Percentiles rank a stretch among this genome's conserved stretches.
phyloP scores from a whole-genome alignment of 495 filamentous ascomycete species.

The Cercophora scortea region DNA sequence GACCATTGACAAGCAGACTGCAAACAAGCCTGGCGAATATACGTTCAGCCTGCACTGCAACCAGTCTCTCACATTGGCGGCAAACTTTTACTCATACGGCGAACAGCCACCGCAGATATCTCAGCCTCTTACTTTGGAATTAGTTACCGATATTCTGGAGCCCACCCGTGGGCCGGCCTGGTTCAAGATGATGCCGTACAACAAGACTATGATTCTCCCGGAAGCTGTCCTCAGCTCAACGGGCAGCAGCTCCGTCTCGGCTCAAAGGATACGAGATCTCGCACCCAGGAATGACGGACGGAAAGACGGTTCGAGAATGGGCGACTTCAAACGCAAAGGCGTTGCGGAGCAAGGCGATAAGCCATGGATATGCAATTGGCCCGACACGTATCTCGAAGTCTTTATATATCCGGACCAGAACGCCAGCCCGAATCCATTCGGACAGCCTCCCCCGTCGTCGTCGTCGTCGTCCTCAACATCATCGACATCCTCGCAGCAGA shows the following conservation, averaged over 20 bases:
- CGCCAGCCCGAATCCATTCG: constrained; percentile 19
- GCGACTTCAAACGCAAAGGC: constrained; percentile 38
- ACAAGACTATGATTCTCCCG: constrained; percentile 74
- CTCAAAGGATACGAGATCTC: constrained; percentile 1
- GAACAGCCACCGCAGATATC: constrained; percentile 59
- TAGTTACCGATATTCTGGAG: constrained; percentile 58
- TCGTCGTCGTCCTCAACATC: constrained; percentile 3
- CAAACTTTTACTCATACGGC: constrained; percentile 54
- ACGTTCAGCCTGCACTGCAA: constrained; percentile 26
- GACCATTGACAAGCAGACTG: constrained; percentile 9
- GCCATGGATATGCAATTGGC: constrained; percentile 88
- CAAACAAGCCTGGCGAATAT: constrained; percentile 21
- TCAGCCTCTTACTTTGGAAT: constrained; percentile 40
- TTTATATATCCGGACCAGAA: constrained; percentile 71
- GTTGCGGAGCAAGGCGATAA: constrained; percentile 52
- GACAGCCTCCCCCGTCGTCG: constrained; percentile 1
- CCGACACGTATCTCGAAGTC: constrained; percentile 67
- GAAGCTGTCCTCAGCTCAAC: constrained; percentile 38
- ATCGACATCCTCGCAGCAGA: background rate
- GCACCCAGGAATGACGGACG: background rate
- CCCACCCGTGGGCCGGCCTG: constrained; percentile 61
- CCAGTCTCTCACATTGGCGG: constrained; percentile 20
- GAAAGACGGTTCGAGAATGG: constrained; percentile 4
- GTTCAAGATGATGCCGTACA: constrained; percentile 61
- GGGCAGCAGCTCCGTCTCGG: constrained; percentile 3